Evolutionary conservation across 2,329 filamentous ascomycete genomes (phyloP), one percentile per base, ranked within the genome.

Genomic region (Xylariaceae sp.): DNA sequence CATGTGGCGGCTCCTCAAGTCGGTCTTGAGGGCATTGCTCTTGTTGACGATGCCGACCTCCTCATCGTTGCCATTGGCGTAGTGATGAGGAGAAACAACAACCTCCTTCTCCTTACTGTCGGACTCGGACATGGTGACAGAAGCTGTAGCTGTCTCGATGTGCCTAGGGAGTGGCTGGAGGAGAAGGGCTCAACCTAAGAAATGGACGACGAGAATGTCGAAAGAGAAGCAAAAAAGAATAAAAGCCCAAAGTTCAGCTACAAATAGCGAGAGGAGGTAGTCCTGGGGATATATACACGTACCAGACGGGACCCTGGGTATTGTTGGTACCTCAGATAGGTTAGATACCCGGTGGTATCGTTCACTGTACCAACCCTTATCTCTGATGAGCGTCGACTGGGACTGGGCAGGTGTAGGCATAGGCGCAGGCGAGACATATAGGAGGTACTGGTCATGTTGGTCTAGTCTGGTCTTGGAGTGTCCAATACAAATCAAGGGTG

Each of bases 1-100:
- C 73, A 77, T 74, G 57, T 77, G 75, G 15, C 75, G 70, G 50
- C 65, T 61, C 56, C 66, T 67, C 18, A 77, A 62, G 41, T 72
- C 69, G 26, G 71, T 69, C 46, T 69, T 63, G 46, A 76, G 68
- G 35, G 65, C 59, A n/a, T 62, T 57, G 52, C 59, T 57, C 61
- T 70, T 68, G 63, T 67, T 60, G 51, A 74, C 65, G 33, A 70
- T 62, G 30, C 68, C 72, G 43, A 70, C 67, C 59, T 72, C 73
- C 57, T 74, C 66, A 59, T 75, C 73, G 20, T 57, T 49, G 16
- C 58, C 49, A 26, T 45, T 30, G 36, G 36, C 50, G 53, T 64
- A 63, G n/a, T 55, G 45, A 23, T 60, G 58, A 45, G 54, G 37
- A 50, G 37, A 43, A 39, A 47, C 54, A 44, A 48, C 50, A n/a